phyloP scores from a whole-genome alignment of 768 basidiomycete species.

The Russula vinacea region DNA sequence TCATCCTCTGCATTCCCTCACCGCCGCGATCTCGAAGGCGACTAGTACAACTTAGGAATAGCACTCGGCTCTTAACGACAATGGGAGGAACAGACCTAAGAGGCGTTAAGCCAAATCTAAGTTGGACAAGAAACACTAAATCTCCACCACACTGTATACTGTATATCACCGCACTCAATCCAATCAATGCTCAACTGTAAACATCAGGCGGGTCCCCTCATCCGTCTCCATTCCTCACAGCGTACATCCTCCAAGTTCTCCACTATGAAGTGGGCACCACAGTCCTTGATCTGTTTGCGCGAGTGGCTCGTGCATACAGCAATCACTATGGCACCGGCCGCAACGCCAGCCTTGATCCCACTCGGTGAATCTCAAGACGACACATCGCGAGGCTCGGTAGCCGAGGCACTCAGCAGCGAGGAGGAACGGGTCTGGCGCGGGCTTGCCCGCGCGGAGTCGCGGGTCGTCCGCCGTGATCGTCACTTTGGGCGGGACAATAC shows the following conservation, averaged over 20 bases:
- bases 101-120: too few relatives aligned
- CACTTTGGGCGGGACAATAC: slow-evolving; percentile 61
- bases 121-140: too few relatives aligned
- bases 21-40: too few relatives aligned
- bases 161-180: too few relatives aligned
- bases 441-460: slow-evolving; percentile 63
- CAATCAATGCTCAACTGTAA: slow-evolving; percentile 41
- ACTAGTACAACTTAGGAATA: too few relatives aligned
- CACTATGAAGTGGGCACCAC: slow-evolving; percentile 57
- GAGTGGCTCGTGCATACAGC: slow-evolving; percentile 75
- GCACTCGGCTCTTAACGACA: too few relatives aligned
- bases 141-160: too few relatives aligned
- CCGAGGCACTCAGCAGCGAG: slow-evolving; percentile 59
- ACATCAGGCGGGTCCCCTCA: slow-evolving; percentile 39
- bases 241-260: slow-evolving; percentile 52
- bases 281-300: slow-evolving; percentile 50
- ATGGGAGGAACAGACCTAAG: too few relatives aligned
- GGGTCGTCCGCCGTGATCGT: slow-evolving; percentile 78
- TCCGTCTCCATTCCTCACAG: slow-evolving; percentile 44
- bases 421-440: slow-evolving; percentile 61
- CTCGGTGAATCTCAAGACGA: slow-evolving; percentile 76
- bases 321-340: slow-evolving; percentile 68
- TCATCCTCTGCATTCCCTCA: too few relatives aligned
- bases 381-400: slow-evolving; percentile 54
- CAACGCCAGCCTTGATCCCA: slow-evolving; percentile 66